phyloP scores from a whole-genome alignment of 2,329 filamentous ascomycete genomes.

The Claviceps purpurea region DNA sequence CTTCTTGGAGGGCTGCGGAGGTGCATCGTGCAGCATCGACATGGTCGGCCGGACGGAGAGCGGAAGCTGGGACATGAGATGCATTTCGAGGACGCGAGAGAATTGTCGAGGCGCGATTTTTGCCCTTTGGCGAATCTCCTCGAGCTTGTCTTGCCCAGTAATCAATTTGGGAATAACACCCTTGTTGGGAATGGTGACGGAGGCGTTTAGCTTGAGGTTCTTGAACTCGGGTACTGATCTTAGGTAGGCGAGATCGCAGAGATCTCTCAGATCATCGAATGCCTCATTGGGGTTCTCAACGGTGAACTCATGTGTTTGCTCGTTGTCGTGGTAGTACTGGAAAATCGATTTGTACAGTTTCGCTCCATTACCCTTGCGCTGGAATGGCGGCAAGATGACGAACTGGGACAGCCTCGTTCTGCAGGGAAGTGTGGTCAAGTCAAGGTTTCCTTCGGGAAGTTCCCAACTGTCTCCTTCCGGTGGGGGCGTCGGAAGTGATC shows the following conservation, averaged over 20 bases:
- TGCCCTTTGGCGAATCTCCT: slow-evolving; percentile 41
- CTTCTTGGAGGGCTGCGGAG: slow-evolving; percentile 31
- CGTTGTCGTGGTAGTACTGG: slow-evolving; percentile 48
- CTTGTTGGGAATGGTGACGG: slow-evolving; percentile 33
- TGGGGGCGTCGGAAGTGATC: slow-evolving; percentile 31
- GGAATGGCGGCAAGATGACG: slow-evolving; percentile 76
- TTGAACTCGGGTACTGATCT: slow-evolving; percentile 45
- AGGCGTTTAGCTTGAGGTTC: slow-evolving; percentile 40
- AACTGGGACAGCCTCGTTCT: slow-evolving; percentile 88
- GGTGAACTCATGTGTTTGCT: slow-evolving; percentile 68
- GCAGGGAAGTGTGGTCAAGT: slow-evolving; percentile 52
- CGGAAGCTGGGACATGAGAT: slow-evolving; percentile 50
- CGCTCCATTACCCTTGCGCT: slow-evolving; percentile 65
- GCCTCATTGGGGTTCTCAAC: slow-evolving; percentile 87
- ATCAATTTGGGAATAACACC: slow-evolving; percentile 37
- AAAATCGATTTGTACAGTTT: slow-evolving; percentile 75
- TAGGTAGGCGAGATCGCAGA: slow-evolving; percentile 56
- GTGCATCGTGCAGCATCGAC: slow-evolving; percentile 25
- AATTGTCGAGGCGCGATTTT: slow-evolving; percentile 75
- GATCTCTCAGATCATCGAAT: slow-evolving; percentile 68
- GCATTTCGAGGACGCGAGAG: slow-evolving; percentile 60
- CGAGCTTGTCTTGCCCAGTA: slow-evolving; percentile 42
- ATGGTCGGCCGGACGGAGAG: slow-evolving; percentile 40
- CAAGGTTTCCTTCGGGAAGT: slow-evolving; percentile 29
- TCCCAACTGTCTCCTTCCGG: slow-evolving; percentile 28